A percentile compares a stretch with the other conserved stretches of the same genome.
phyloP scores from a whole-genome alignment of 768 basidiomycete genomes.

The Candolleomyces eurysporus region DNA sequence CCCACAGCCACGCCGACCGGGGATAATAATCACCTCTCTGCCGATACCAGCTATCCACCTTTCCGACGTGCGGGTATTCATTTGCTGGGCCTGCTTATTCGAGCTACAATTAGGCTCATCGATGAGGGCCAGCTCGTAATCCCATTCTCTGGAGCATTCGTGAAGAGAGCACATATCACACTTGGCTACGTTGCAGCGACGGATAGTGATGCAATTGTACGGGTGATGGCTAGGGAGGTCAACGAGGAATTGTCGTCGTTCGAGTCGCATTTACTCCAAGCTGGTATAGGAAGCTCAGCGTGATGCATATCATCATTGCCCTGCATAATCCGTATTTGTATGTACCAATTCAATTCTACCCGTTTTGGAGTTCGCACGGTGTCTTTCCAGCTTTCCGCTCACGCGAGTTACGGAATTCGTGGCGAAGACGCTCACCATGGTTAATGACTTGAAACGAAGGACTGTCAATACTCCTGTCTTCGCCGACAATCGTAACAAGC shows the following conservation, averaged over 20 bases:
- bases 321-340: too few relatives aligned
- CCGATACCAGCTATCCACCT: conserved; percentile 68
- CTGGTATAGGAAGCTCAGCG: too few relatives aligned
- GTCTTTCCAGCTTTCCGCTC: too few relatives aligned
- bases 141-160: conserved; percentile 27
- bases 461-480: neutral
- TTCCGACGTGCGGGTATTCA: conserved; percentile 86
- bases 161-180: conserved; percentile 55
- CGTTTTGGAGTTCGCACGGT: too few relatives aligned
- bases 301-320: too few relatives aligned
- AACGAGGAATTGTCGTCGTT: conserved; percentile 44
- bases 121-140: conserved; percentile 37
- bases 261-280: conserved; percentile 34
- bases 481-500: neutral
- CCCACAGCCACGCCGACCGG: conserved; percentile 16
- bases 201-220: conserved; percentile 70
- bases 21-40: conserved; percentile 50
- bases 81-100: conserved; percentile 69
- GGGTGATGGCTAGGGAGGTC: conserved; percentile 76
- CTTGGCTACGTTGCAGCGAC: conserved; percentile 67
- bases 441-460: neutral
- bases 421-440: neutral
- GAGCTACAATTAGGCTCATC: conserved; percentile 49
- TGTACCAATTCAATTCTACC: too few relatives aligned
- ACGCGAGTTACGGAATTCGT: too few relatives aligned